These are phyloP conservation scores for Lobulomyces angularis DNA, from an alignment of 192 early-diverging fungal species.

Conservation along the genomic window DNA sequence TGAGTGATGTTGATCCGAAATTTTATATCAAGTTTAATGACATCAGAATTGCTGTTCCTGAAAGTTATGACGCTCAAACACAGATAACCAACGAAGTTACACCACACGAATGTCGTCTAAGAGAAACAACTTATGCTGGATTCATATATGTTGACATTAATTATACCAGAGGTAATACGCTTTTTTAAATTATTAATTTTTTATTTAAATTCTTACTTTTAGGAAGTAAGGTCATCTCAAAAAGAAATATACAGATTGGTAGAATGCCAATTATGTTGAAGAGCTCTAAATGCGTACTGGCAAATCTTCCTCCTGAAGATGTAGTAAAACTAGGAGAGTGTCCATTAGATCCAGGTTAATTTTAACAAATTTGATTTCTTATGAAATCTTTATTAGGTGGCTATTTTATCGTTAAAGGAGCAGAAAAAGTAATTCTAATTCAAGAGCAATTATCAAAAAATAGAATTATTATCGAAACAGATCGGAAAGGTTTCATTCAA, in stretches of 20 bases:
- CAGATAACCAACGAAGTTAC: conserved; percentile 62
- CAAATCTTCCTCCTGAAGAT: conserved; percentile 63
- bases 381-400: conserved; percentile 38
- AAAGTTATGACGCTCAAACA: conserved; percentile 59
- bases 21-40: conserved; percentile 87
- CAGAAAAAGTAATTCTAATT: conserved; percentile 93
- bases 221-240: conserved; percentile 69
- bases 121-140: conserved; percentile 90
- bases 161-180: conserved; percentile 74
- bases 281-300: conserved; percentile 69
- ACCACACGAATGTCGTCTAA: conserved; percentile 89
- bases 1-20: conserved; percentile 81
- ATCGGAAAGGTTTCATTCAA: conserved; percentile 64
- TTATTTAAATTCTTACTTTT: too few relatives aligned
- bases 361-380: background rate
- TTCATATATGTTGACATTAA: conserved; percentile 86
- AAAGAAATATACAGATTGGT: conserved; percentile 73
- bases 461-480: conserved; percentile 87
- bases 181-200: too few relatives aligned
- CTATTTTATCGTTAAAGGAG: conserved; percentile 92
- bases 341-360: conserved; percentile 79
- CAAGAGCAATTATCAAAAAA: conserved; percentile 99
- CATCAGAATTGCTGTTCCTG: conserved; percentile 73
- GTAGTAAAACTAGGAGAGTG: conserved; percentile 84
- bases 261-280: conserved; percentile 95